A percentile compares a stretch with the other conserved stretches of the same genome.
Conservation (phyloP, 768 basidiomycete genomes). For the Lentinula aciculospora region DNA sequence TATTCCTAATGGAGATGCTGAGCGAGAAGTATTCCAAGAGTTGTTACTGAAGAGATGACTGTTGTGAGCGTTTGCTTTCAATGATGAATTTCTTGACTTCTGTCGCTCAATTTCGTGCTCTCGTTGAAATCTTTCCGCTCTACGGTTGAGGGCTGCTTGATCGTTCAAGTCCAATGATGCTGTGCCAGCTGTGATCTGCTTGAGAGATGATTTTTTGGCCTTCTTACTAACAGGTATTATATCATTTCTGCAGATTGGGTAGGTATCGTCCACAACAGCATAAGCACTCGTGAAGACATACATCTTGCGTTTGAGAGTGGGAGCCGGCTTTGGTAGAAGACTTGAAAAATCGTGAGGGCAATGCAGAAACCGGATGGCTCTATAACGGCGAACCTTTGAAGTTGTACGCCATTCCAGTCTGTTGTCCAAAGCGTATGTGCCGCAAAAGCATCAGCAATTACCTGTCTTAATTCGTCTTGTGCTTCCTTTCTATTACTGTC, state of each 20-base stretch:
- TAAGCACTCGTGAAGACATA: slow-evolving; percentile 23
- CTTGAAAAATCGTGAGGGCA: slow-evolving; percentile 27
- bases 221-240: slow-evolving; percentile 39
- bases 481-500: slow-evolving; percentile 83
- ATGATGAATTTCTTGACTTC: slow-evolving; percentile 35
- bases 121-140: slow-evolving; percentile 86
- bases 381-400: slow-evolving; percentile 63
- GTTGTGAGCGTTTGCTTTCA: slow-evolving; percentile 43
- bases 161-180: slow-evolving; percentile 53
- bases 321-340: slow-evolving; percentile 55
- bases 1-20: slow-evolving; percentile 40
- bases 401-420: slow-evolving; percentile 85
- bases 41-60: slow-evolving; percentile 49
- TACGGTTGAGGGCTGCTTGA: slow-evolving; percentile 61
- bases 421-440: slow-evolving; percentile 86
- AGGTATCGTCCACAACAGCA: not conserved
- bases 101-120: slow-evolving; percentile 85
- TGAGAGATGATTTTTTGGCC: slow-evolving; percentile 56
- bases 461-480: slow-evolving; percentile 91
- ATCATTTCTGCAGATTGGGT: slow-evolving; percentile 28
- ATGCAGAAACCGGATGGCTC: slow-evolving; percentile 4
- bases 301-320: slow-evolving; percentile 67
- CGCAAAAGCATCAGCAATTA: slow-evolving; percentile 90
- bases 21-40: slow-evolving; percentile 36
- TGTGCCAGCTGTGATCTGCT: slow-evolving; percentile 30